Evolutionary conservation across 805 yeast genomes (phyloP).

Genomic region (Yarrowia alimentaria): DNA sequence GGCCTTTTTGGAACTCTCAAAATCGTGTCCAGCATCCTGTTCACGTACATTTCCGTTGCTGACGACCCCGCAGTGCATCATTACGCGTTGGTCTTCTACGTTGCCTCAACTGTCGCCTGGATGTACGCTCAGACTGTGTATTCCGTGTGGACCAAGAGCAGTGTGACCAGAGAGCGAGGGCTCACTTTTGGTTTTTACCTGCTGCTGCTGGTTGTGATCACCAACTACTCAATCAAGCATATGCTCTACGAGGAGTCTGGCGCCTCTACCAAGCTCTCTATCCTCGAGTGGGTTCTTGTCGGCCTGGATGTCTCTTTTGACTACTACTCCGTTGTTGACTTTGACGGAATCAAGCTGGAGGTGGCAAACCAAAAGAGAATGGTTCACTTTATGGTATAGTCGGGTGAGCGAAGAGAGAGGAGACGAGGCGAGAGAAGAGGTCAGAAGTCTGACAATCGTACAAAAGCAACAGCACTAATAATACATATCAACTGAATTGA

Average conservation of each 20-base stretch:
- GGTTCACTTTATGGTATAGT: conserved; percentile 25
- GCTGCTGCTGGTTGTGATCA: conserved; percentile 1
- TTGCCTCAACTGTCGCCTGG: conserved; percentile 15
- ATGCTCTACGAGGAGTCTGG: conserved; percentile 71
- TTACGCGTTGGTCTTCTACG: conserved; percentile 5
- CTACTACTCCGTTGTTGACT: conserved; percentile 63
- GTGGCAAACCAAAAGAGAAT: conserved; percentile 13
- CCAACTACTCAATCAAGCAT: conserved; percentile 69
- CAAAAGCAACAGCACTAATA: too few species aligned
- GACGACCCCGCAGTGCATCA: conserved; percentile 14
- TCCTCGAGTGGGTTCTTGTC: conserved; percentile 78
- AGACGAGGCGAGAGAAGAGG: too few species aligned
- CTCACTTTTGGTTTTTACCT: conserved; percentile 19
- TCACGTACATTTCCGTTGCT: conserved; percentile 16
- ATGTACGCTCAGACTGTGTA: conserved; percentile 25
- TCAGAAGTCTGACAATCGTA: too few species aligned
- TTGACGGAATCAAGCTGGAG: conserved; percentile 49
- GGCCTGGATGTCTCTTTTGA: conserved; percentile 73
- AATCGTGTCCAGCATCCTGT: neutral
- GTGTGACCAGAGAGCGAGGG: conserved; percentile 6
- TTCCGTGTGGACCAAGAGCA: conserved; percentile 25
- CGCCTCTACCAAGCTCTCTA: conserved; percentile 78
- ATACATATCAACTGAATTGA: too few species aligned
- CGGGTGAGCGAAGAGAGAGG: too few species aligned
- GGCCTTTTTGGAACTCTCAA: conserved; percentile 13